A percentile compares a stretch with the other conserved stretches of the same genome.
phyloP scores from a whole-genome alignment of 1,284 basidiomycete genomes.

The Ganoderma sinense region DNA sequence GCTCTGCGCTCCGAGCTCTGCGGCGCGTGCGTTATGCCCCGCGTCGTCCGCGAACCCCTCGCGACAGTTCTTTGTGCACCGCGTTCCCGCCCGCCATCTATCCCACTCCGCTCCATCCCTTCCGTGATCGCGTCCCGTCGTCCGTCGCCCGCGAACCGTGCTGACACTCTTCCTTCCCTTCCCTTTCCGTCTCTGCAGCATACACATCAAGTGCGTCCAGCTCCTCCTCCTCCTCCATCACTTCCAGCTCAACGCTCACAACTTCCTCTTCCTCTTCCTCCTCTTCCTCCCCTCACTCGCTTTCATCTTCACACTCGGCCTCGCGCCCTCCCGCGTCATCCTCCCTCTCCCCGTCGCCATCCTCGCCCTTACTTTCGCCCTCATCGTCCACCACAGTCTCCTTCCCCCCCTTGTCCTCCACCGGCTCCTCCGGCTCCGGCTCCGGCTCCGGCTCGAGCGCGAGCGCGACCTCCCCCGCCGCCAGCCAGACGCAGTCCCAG shows the following conservation, averaged over 20 bases:
- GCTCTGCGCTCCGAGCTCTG: not conserved
- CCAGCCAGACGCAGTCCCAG: not conserved
- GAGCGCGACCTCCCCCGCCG: not conserved
- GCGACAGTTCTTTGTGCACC: not conserved
- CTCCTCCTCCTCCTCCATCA: not conserved
- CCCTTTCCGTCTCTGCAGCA: not conserved
- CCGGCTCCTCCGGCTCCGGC: not conserved
- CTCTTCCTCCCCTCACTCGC: not conserved
- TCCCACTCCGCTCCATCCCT: no score
- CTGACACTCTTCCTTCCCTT: not conserved
- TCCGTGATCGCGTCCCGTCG: not conserved
- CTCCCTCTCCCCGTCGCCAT: not conserved
- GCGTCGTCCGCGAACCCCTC: not conserved
- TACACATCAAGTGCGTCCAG: conserved; percentile 3
- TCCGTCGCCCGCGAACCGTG: not conserved
- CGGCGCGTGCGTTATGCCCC: not conserved
- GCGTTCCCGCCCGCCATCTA: not conserved
- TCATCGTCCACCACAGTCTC: not conserved
- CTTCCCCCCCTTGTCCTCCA: not conserved
- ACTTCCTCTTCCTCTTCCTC: not conserved
- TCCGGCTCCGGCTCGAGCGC: not conserved
- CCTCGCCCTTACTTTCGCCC: not conserved
- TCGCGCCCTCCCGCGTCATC: not conserved
- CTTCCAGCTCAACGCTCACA: not conserved
- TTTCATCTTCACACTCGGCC: not conserved